Evolutionary conservation across 2,329 filamentous ascomycete genomes (phyloP), one percentile per base, ranked within the genome.

Genomic region (Penicillium olsonii): DNA sequence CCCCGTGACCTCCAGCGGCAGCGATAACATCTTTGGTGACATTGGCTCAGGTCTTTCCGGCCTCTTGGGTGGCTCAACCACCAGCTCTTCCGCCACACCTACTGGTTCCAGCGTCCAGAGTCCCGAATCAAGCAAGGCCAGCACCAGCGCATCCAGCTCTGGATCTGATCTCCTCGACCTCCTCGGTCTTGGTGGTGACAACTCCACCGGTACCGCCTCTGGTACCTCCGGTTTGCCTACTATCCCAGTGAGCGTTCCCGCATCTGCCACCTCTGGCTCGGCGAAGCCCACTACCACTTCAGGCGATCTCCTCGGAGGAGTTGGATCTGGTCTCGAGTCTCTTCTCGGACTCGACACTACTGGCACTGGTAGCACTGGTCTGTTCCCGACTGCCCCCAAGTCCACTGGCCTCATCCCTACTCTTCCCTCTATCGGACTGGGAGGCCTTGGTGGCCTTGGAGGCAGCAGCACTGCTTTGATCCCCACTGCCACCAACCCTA

Each of bases 201-300:
- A 47, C 22, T 41, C 34, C 37, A 48, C 40, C 19, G 52, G 29
- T 44, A 31, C 40, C 15, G 9, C 38, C 10, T 42, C 44, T 22
- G 31, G 31, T n/a, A 18, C 47, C 24, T 41, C 12, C 12, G 34
- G 51, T 15, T 45, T 53, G 24, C 50, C 63, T 18, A 63, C 57
- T 7, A 62, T 67, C 12, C 49, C 63, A n/a, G 53, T 65, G 26
- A 67, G 61, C 42, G 55, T 66, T 41, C 63, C 64, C 26, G 50
- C 50, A 27, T 49, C 55, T 14, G 24, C 49, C 27, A 59, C 57
- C n/a, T n/a, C n/a, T 2, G 51, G 52, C 20, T 31, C 33, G 8
- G 12, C 49, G 9, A 41, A 33, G 5, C 6, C 47, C n/a, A 52
- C 52, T 10, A 27, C 51, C 10, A 48, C 44, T 15, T 40, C 33